phyloP scores from a whole-genome alignment of 441 rosid species.

The Corymbia citriodora region DNA sequence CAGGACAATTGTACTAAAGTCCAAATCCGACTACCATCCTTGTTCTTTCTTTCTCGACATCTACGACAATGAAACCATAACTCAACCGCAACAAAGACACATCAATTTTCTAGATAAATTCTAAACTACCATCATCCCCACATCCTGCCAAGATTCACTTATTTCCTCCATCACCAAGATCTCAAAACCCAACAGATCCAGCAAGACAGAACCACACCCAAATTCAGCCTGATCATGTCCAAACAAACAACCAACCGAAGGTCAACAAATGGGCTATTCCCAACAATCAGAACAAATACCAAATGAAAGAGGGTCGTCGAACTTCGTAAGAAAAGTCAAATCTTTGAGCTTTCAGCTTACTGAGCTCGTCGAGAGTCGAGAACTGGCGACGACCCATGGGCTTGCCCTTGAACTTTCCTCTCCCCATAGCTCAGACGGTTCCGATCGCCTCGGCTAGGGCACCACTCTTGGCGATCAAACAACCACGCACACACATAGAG shows the following conservation, averaged over 20 bases:
- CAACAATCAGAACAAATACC: not conserved
- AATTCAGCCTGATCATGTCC: not conserved
- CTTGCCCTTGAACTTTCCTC: slow-evolving; percentile 98
- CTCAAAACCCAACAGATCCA: not conserved
- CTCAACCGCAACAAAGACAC: not conserved
- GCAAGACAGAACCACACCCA: not conserved
- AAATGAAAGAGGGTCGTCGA: not conserved
- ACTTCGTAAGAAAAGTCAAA: not conserved
- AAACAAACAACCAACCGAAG: not conserved
- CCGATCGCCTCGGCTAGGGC: no score
- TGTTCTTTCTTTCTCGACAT: not conserved
- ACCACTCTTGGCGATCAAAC: no score
- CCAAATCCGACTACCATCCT: not conserved
- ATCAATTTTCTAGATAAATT: not conserved
- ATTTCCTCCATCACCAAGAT: not conserved
- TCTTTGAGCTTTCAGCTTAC: slow-evolving; percentile 24
- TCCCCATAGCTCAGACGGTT: slow-evolving; percentile 44
- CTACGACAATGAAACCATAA: not conserved
- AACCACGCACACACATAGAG: no score
- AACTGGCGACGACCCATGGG: slow-evolving; percentile 96
- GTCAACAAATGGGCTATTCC: not conserved
- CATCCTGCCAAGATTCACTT: not conserved
- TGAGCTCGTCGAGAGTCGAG: slow-evolving; percentile 84
- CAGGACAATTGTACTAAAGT: not conserved
- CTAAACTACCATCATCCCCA: not conserved